These are phyloP conservation scores for Omphalotus olearius DNA, from an alignment of 1,284 basidiomycete species.

Conservation along the genomic window DNA sequence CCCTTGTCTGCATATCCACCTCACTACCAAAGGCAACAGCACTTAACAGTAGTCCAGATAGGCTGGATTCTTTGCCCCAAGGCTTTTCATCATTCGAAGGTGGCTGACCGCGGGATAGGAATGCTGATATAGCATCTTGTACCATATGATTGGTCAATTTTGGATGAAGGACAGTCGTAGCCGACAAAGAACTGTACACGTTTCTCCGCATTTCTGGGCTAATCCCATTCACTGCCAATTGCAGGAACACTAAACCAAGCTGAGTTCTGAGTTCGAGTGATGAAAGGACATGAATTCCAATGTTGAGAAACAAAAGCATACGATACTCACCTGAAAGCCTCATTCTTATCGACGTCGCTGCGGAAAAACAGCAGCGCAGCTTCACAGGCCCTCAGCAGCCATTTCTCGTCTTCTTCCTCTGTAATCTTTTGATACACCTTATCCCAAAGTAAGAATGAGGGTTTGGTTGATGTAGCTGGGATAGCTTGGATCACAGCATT, in stretches of 20 bases:
- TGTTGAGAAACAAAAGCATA: conserved; percentile 1
- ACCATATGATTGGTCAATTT: conserved; percentile 49
- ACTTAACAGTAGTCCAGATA: conserved; percentile 49
- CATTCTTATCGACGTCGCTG: conserved; percentile 51
- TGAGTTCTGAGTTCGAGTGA: conserved; percentile 38
- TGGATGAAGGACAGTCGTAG: conserved; percentile 30
- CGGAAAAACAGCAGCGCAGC: conserved; percentile 48
- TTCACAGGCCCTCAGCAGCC: conserved; percentile 73
- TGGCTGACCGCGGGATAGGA: conserved; percentile 33
- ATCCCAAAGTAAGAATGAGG: conserved; percentile 84
- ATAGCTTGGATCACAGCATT: conserved; percentile 44
- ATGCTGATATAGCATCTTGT: conserved; percentile 49
- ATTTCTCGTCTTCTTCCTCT: conserved; percentile 64
- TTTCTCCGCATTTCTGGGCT: conserved; percentile 49
- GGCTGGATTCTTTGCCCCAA: conserved; percentile 42
- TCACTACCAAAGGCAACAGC: conserved; percentile 40
- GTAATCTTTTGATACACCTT: conserved; percentile 77
- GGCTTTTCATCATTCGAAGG: conserved; percentile 23
- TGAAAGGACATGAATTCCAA: neutral
- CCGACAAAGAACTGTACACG: conserved; percentile 41
- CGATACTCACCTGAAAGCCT: conserved; percentile 48
- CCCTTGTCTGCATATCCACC: conserved; percentile 32
- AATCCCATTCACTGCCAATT: conserved; percentile 61
- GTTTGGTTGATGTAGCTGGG: conserved; percentile 51
- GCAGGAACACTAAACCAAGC: conserved; percentile 62